Conservation (phyloP, 169 alveolate genomes). For the Babesia bigemina region DNA sequence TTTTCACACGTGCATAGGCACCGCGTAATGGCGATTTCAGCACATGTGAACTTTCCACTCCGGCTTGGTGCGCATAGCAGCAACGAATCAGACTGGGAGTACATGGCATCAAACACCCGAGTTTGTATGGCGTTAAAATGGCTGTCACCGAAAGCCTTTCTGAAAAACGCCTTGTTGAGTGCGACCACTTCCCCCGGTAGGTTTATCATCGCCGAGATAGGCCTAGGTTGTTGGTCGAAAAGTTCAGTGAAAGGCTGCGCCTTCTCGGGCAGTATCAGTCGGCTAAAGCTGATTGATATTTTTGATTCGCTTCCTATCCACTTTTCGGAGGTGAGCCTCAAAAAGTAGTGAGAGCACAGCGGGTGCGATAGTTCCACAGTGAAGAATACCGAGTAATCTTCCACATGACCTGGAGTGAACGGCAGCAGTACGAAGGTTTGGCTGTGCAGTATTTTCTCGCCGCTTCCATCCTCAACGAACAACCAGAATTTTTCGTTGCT, state of each 20-base stretch:
- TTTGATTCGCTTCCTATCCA: constrained; percentile 81
- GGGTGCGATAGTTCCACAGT: constrained; percentile 97
- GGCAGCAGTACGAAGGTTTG: constrained; percentile 81
- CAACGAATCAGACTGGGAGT: constrained; percentile 64
- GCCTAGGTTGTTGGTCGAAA: constrained; percentile 93
- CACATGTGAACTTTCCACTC: constrained; percentile 67
- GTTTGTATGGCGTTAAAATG: constrained; percentile 72
- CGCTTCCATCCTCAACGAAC: constrained; percentile 95
- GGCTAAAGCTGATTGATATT: constrained; percentile 68
- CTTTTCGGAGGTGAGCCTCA: constrained; percentile 95
- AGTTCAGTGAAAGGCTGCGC: constrained; percentile 94
- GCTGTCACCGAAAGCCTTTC: constrained; percentile 31
- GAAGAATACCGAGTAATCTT: constrained; percentile 88
- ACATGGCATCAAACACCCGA: constrained; percentile 69
- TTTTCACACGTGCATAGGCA: constrained; percentile 44
- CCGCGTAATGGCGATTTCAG: constrained; percentile 63
- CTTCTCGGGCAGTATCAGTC: constrained; percentile 87
- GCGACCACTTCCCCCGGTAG: constrained; percentile 26
- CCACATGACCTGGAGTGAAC: constrained; percentile 69
- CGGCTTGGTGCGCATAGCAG: constrained; percentile 72
- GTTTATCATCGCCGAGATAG: constrained; percentile 70
- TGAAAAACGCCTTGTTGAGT: constrained; percentile 33
- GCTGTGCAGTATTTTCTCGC: constrained; percentile 93
- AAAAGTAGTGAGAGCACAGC: constrained; percentile 93
- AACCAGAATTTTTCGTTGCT: constrained; percentile 94